These are phyloP conservation scores for Neoascochyta sp. DNA, from an alignment of 2,329 filamentous ascomycete species.

Conservation along the genomic window DNA sequence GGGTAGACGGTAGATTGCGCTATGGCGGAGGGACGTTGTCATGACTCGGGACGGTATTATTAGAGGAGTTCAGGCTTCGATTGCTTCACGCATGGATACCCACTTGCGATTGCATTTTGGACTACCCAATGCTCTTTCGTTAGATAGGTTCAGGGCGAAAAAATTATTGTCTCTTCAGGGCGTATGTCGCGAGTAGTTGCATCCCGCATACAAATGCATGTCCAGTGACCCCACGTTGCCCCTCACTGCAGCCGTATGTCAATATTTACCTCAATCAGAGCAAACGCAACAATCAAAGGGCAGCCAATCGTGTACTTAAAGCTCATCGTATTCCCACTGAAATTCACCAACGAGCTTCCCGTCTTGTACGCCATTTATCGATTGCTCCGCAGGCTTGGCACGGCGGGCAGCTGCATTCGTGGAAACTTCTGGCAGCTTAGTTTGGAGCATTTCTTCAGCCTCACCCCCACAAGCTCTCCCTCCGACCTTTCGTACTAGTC, in stretches of 20 bases:
- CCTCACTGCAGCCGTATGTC: constrained; percentile 16
- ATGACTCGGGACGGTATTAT: constrained; percentile 1
- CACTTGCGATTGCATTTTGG: constrained; percentile 7
- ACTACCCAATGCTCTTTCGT: background rate
- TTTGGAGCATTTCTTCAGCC: constrained; percentile 19
- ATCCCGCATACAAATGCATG: no score
- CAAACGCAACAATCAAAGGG: no score
- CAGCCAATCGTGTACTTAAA: no score
- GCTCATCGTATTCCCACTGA: no score
- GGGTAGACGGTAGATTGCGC: constrained; percentile 11
- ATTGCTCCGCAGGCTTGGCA: constrained; percentile 26
- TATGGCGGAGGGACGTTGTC: no score
- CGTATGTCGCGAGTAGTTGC: no score
- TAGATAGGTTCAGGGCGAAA: no score
- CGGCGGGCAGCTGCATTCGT: constrained; percentile 17
- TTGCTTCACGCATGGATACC: constrained; percentile 8
- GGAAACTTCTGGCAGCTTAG: constrained; percentile 36
- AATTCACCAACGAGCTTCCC: no score
- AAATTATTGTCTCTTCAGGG: no score
- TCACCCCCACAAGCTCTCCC: constrained; percentile 8
- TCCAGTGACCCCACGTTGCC: constrained; percentile 23
- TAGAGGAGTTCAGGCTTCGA: background rate
- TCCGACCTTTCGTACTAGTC: constrained; percentile 1
- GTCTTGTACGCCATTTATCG: no score
- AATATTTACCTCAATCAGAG: constrained; percentile 10